Conservation (phyloP, 192 early-diverging fungal species). For the Umbelopsis sp. region DNA sequence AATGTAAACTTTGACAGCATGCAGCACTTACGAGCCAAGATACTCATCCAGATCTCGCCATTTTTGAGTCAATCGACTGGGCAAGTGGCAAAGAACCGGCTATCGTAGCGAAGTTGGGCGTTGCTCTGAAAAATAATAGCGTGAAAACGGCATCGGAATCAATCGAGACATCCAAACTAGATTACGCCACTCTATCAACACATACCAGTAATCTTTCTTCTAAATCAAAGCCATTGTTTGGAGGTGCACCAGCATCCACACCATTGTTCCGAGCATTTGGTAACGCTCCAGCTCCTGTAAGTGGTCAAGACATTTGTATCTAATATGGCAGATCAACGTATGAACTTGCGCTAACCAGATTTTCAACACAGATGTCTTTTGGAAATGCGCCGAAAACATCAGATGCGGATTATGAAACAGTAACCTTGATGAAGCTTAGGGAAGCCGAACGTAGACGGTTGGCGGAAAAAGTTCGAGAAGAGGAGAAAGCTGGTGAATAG, state of each 20-base stretch:
- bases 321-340: too few species aligned
- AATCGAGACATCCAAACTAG: neutral
- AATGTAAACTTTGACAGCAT: slow-evolving; percentile 32
- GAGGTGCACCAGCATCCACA: neutral
- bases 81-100: slow-evolving; percentile 44
- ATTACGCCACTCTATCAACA: neutral
- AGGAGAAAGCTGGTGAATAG: neutral
- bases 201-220: neutral
- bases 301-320: neutral
- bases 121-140: slow-evolving; percentile 8
- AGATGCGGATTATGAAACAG: slow-evolving; percentile 45
- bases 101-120: slow-evolving; percentile 31
- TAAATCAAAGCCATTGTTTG: slow-evolving; percentile 1
- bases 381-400: slow-evolving; percentile 24
- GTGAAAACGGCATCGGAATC: neutral
- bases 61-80: slow-evolving; percentile 48
- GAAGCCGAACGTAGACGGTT: slow-evolving; percentile 45
- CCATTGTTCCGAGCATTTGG: slow-evolving; percentile 25
- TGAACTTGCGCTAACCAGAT: slow-evolving; percentile 16
- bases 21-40: slow-evolving; percentile 40
- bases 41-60: slow-evolving; percentile 26
- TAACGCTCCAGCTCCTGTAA: neutral
- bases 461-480: slow-evolving; percentile 30
- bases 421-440: slow-evolving; percentile 48
- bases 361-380: slow-evolving; percentile 21